Base-by-base conservation (phyloP, 495 filamentous ascomycete species). In the Halenospora varia region DNA sequence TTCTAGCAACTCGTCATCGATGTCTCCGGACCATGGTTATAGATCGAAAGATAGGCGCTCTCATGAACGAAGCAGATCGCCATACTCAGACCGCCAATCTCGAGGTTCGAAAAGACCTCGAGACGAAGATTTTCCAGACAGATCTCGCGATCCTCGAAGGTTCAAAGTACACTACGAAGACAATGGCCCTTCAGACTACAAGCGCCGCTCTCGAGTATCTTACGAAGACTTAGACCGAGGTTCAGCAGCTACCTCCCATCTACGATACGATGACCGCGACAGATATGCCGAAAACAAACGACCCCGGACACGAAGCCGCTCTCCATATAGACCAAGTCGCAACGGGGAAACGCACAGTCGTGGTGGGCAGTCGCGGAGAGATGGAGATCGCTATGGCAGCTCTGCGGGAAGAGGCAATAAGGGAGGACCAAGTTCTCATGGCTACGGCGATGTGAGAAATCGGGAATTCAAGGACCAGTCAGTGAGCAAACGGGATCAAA, bases 1-100 rank as follows among this genome's bases (percentile, higher is more conserved):
- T 77, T 79, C 78, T 82, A 84, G 80, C 78, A 75, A 77, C 72
- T 84, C 82, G 67, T 69, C 55, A 71, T 90, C 90, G 81, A 84
- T 82, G 79, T 77, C 79, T 78, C 87, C 85, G 74, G 86, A 84
- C 75, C 82, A 75, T 77, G 85, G 78, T 75, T 82, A 89, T 83
- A 87, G 85, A 26, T 47, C 53, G 18, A 61, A 50, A 44, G 57
- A 61, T 17, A 59, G 57, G 25, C 26, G 51, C 70, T 78, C 83
- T 73, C 85, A 79, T 82, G 79, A 72, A 64, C 68, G 68, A 68
- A 77, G 75, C 70, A 72, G 72, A 51, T 74, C 72, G n/a, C 59
- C 60, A 35, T 61, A 68, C 24, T 56, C 64, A 60, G 58, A 65
- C 69, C 74, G 64, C 66, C 73, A 63, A 57, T 71, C 67, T 56